These are phyloP conservation scores for Alternaria consortialis DNA, from an alignment of 2,329 filamentous ascomycete species.

Conservation along the genomic window DNA sequence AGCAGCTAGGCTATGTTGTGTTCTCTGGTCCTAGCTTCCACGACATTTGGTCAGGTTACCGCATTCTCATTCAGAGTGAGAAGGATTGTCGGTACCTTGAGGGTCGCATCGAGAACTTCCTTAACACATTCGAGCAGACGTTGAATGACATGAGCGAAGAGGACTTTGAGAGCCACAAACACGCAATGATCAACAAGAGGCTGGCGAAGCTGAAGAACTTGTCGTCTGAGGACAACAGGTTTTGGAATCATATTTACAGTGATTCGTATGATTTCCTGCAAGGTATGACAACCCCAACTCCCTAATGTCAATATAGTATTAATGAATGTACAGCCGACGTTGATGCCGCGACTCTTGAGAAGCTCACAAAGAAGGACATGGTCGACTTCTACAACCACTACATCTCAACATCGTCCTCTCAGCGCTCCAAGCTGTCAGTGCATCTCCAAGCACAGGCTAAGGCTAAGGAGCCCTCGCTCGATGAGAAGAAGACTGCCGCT, in stretches of 20 bases:
- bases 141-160: constrained; percentile 79
- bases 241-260: constrained; percentile 84
- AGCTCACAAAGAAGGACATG: constrained; percentile 81
- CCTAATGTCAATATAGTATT: constrained; percentile 1
- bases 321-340: constrained; percentile 65
- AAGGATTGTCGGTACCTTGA: constrained; percentile 85
- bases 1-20: constrained; percentile 96
- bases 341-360: constrained; percentile 78
- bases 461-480: constrained; percentile 46
- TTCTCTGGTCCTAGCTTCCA: constrained; percentile 79
- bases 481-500: constrained; percentile 55
- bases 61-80: constrained; percentile 94
- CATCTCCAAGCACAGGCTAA: constrained; percentile 79
- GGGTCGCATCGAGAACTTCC: constrained; percentile 84
- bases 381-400: constrained; percentile 78
- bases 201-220: constrained; percentile 94
- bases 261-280: constrained; percentile 92
- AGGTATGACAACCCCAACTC: constrained; percentile 63
- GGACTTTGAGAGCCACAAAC: constrained; percentile 91
- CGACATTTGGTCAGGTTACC: constrained; percentile 80
- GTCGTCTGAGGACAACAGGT: constrained; percentile 79
- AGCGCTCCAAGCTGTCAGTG: constrained; percentile 82
- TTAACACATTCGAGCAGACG: constrained; percentile 71
- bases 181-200: constrained; percentile 84
- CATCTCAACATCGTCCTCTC: constrained; percentile 76